Base-by-base conservation (phyloP, 805 yeast species). In the Ogataea ganodermae region DNA sequence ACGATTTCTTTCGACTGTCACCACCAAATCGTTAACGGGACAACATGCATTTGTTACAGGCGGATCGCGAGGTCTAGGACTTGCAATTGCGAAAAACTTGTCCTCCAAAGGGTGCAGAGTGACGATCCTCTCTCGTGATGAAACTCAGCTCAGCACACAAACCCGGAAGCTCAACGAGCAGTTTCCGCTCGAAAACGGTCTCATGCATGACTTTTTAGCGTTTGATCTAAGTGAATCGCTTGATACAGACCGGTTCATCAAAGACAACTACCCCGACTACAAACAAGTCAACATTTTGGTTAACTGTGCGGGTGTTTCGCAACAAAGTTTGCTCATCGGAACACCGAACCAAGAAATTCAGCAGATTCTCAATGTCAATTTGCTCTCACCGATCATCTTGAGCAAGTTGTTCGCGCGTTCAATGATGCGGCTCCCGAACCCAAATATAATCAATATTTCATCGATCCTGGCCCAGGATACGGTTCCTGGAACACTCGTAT, bases 231-330 rank as follows among this genome's bases (percentile, higher is more conserved):
- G 46, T 1, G 40, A 57, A 13, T 31, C 56, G 1, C 16, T 33
- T 4, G 43, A 37, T 1, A 41, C 62, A 7, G 59, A 58, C 26
- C 14, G 13, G 2, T 24, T 21, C 22, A 33, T 56, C 14, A 36
- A 57, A 46, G 23, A 39, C 27, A 37, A 62, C 37, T 48, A 58
- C 56, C 45, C 62, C 50, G 39, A 61, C 3, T 63, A 75, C 39
- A 62, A 70, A 31, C 62, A 63, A 0, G 62, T 71, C 5, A 71
- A 76, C 24, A 72, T 81, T 2, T 66, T 85, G 14, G 70, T 85
- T 18, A 84, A 84, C 56, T 66, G 91, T 63, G 88, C 88, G 0
- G 89, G 96, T 0, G 56, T 81, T 1, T 71, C 89, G 3, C 89
- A 83, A 53, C 69, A 74, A 23, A 67, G 74, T 1, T 67, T 88